Conservation (phyloP, 1,284 basidiomycete species). For the Coniferiporia sulphurascens region DNA sequence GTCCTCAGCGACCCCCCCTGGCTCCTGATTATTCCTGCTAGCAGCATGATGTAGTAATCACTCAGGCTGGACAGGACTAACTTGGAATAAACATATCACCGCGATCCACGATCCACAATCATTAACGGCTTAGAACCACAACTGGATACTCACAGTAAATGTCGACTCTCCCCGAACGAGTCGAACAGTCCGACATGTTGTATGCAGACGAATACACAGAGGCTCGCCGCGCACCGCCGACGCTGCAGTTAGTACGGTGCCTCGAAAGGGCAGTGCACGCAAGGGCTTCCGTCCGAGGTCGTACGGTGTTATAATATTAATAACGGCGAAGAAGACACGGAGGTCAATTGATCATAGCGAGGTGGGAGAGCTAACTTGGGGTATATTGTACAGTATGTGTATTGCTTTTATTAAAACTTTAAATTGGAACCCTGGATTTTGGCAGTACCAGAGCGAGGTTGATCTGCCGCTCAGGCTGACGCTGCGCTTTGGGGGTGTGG, state of each 20-base stretch:
- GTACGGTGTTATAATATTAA: constrained; percentile 78
- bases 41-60: no score
- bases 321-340: constrained; percentile 67
- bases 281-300: constrained; percentile 76
- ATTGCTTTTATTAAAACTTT: no score
- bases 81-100: no score
- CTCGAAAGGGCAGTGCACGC: constrained; percentile 78
- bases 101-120: no score
- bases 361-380: not conserved
- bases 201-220: constrained; percentile 65
- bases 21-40: no score
- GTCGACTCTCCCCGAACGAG: no score
- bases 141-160: no score
- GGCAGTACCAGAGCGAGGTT: constrained; percentile 68
- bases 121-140: no score
- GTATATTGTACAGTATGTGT: no score
- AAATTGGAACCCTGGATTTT: not conserved
- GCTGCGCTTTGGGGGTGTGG: constrained; percentile 75
- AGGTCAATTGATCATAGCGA: constrained; percentile 80
- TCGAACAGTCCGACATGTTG: constrained; percentile 45
- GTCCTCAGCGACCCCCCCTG: no score
- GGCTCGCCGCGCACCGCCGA: constrained; percentile 58
- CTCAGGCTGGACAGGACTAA: no score
- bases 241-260: constrained; percentile 80
- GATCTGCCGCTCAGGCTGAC: constrained; percentile 82